phyloP scores from a whole-genome alignment of 345 rosid species.

The Populus davidiana region DNA sequence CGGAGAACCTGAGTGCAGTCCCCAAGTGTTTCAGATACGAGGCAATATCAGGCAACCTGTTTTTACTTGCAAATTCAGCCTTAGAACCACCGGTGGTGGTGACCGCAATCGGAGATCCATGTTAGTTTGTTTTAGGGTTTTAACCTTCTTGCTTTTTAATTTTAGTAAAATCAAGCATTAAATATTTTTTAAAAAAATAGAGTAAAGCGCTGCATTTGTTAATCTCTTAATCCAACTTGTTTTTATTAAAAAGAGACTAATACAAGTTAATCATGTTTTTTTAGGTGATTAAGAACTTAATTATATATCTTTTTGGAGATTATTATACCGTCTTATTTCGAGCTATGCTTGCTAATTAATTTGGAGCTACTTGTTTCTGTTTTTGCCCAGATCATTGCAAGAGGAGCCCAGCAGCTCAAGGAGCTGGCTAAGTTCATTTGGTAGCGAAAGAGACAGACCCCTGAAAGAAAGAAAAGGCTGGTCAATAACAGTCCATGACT shows the following conservation, averaged over 20 bases:
- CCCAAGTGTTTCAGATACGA: slow-evolving; percentile 83
- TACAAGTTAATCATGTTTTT: not conserved
- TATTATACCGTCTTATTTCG: too few species aligned
- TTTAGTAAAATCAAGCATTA: not conserved
- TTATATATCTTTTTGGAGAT: too few species aligned
- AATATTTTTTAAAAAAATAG: not conserved
- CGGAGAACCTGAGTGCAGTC: slow-evolving; percentile 94
- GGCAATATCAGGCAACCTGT: slow-evolving; percentile 85
- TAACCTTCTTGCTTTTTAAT: not conserved
- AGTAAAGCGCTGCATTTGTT: slow-evolving; percentile 15
- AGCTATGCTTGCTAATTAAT: not conserved
- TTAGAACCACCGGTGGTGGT: slow-evolving; percentile 45
- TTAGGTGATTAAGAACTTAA: too few species aligned
- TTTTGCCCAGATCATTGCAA: slow-evolving; percentile 50
- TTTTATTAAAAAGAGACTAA: not conserved
- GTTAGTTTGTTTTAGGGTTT: slow-evolving; percentile 27
- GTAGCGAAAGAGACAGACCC: slow-evolving; percentile 73
- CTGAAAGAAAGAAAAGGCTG: slow-evolving; percentile 83
- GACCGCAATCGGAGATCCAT: slow-evolving; percentile 69
- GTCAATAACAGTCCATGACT: slow-evolving; percentile 84
- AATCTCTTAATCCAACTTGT: slow-evolving; percentile 9
- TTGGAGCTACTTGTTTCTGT: not conserved
- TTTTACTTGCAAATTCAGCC: slow-evolving; percentile 88
- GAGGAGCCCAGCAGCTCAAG: slow-evolving; percentile 46
- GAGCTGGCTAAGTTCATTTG: slow-evolving; percentile 74